Evolutionary conservation across 2,329 filamentous ascomycete species (phyloP).

Genomic region (Ophiostoma sp.): DNA sequence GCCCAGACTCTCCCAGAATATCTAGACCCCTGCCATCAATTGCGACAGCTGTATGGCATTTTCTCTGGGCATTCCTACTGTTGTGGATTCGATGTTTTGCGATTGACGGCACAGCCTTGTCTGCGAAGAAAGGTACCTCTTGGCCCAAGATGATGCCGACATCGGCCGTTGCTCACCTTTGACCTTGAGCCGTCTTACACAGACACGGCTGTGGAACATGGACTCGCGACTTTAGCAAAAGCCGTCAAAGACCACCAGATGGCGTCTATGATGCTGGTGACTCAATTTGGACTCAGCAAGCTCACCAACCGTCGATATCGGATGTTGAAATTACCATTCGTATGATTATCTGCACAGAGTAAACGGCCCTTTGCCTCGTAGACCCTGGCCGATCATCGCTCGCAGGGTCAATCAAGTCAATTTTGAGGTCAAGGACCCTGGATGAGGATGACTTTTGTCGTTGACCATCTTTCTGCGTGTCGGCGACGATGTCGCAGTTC

Average conservation of each 20-base stretch:
- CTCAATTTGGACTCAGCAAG: background rate
- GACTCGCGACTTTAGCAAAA: background rate
- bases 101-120: background rate
- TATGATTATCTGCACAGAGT: background rate
- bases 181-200: background rate
- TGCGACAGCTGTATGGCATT: background rate
- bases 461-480: background rate
- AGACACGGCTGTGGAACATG: background rate
- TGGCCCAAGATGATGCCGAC: background rate
- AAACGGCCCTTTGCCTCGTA: background rate
- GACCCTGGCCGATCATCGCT: background rate
- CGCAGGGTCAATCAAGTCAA: background rate
- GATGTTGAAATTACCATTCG: background rate
- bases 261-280: background rate
- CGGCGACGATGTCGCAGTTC: background rate
- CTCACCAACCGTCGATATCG: background rate
- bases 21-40: background rate
- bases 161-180: slow-evolving; percentile 4
- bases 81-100: background rate
- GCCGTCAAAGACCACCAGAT: background rate
- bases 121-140: background rate
- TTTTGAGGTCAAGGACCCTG: background rate
- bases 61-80: background rate
- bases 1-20: background rate
- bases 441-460: background rate